These are phyloP conservation scores for Musa itinerans DNA, from an alignment of 176 grass and related monocot genomes.

Conservation along the genomic window DNA sequence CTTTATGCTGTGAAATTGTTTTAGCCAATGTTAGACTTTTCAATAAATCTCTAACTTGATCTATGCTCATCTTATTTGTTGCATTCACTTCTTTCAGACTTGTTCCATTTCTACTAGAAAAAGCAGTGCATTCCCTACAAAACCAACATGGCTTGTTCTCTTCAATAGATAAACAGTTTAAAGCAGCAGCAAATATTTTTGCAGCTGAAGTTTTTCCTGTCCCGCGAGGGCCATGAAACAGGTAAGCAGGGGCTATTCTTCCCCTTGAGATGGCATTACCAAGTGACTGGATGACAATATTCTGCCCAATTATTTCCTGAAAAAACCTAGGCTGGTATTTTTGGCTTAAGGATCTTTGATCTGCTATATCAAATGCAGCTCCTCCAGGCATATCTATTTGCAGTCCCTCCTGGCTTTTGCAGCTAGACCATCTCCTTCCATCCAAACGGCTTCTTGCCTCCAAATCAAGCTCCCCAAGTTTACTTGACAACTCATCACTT, in stretches of 20 bases:
- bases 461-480: slow-evolving; percentile 70
- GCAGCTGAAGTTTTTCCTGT: slow-evolving; percentile 70
- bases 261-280: slow-evolving; percentile 56
- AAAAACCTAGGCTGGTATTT: slow-evolving; percentile 75
- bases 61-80: slow-evolving; percentile 43
- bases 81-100: slow-evolving; percentile 65
- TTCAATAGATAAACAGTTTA: slow-evolving; percentile 42
- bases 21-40: slow-evolving; percentile 65
- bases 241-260: slow-evolving; percentile 73
- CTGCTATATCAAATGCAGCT: slow-evolving; percentile 14
- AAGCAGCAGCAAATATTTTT: slow-evolving; percentile 54
- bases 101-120: slow-evolving; percentile 40
- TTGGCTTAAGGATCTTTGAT: slow-evolving; percentile 72
- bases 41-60: slow-evolving; percentile 42
- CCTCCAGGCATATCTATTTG: slow-evolving; percentile 22
- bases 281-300: slow-evolving; percentile 67
- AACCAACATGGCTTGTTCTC: slow-evolving; percentile 61
- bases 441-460: slow-evolving; percentile 58
- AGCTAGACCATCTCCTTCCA: slow-evolving; percentile 76
- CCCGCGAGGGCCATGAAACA: slow-evolving; percentile 85
- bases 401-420: slow-evolving; percentile 57
- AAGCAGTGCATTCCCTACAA: slow-evolving; percentile 47
- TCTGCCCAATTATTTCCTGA: slow-evolving; percentile 77
- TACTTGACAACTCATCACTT: slow-evolving; percentile 64
- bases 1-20: slow-evolving; percentile 51